Evolutionary conservation across 2,329 filamentous ascomycete genomes (phyloP), one percentile per base, ranked within the genome.

Genomic region (Fusarium ramigenum): DNA sequence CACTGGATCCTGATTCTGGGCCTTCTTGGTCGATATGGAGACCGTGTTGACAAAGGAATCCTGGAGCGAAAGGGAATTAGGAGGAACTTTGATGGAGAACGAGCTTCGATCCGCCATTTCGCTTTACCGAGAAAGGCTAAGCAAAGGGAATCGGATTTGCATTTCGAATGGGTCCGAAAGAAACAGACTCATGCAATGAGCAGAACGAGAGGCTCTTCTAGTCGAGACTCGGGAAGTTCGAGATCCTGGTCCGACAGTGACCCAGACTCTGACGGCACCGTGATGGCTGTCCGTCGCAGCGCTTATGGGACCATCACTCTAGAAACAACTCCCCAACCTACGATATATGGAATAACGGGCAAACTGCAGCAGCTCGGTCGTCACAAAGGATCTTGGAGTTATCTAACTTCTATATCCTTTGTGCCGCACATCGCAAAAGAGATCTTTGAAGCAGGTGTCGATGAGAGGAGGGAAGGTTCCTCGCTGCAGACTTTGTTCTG

Each of bases 181-280:
- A 25, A 53, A 21, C 12, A 53, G 0, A 12, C 0, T 12, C 18
- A 4, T 9, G 6, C 18, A 4, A 16, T 37, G 4, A 53, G 32
- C 1, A 21, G 23, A 9, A 11, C 4, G 12, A 28, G 4, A 28
- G 34, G 23, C 2, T 39, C 34, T 1, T 39, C 50, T 0, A 53
- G 50, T 4, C 14, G 23, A 7, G 23, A 21, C 2, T n/a, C 50
- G 0, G 14, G 7, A 0, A 53, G 50, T 39, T 37, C 23, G 0
- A 39, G 50, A 16, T 53, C 34, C 5, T 18, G 34, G 50, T 39
- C 50, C 4, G 50, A 39, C 8, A 37, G 50, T 1, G 50, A 53
- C 3, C 0, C 34, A 5, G 50, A 39, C 23, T 28, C 50, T 9
- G 50, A 53, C 5, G 19, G 23, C 0, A 10, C 34, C 4, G 50